Base-by-base conservation (phyloP, 805 yeast genomes). In the Ogataea trehalophila region DNA sequence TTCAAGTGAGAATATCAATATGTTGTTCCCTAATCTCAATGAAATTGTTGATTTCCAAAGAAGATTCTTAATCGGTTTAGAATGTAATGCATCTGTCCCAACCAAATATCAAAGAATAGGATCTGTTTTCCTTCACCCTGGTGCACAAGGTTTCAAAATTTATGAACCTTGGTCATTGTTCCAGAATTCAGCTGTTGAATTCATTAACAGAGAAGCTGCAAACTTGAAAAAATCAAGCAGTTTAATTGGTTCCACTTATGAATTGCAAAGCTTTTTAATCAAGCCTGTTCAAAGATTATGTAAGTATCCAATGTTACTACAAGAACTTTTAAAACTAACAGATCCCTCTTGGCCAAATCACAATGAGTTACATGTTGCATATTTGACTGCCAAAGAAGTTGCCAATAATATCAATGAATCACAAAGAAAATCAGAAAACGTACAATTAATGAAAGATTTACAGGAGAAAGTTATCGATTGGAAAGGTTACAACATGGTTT, bases 221-320 rank as follows among this genome's bases (percentile, higher is more conserved):
- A 79, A 79, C 55, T 74, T 89, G 45, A 68, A 62, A 41, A 75
- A 75, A 50, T 74, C 81, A 18, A 74, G 85, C 4, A 62, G 70
- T 18, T 68, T 90, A 37, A 80, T 91, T 50, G 92, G 83, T 54
- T 92, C 94, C 26, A 85, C 88, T 39, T 83, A 90, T 61, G 99
- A 92, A 65, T 73, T 94, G 45, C 98, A 87, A 62, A 83, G 92
- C 43, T 87, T 87, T 66, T 74, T 94, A 38, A 80, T 94, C 57
- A 94, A 92, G 65, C 99, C 99, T 0, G 88, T 94, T 36, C 99
- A 94, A 71, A 78, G 99, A 53, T 75, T 94, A n/a, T 88, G 97
- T 74, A 88, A 91, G 64, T 94, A 94, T 66, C 99, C 98, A 2
- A 69, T 94, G 44, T 72, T 94, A 42, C 68, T 94, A 44, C 81